Evolutionary conservation across 2,329 filamentous ascomycete species (phyloP).

Genomic region (Lachnellula cervina): DNA sequence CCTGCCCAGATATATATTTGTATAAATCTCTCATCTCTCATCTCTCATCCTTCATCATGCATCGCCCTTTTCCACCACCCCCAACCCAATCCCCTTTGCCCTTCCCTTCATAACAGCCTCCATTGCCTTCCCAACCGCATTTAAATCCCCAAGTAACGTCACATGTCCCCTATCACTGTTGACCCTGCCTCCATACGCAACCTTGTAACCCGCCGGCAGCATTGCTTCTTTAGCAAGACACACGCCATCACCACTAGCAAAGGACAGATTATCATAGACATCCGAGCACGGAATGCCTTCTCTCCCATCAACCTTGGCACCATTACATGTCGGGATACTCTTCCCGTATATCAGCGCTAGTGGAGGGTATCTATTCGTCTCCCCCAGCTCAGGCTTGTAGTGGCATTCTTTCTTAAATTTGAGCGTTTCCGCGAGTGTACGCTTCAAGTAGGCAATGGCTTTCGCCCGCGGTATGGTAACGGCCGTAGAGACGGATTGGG

Average conservation of each 20-base stretch:
- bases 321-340: constrained; percentile 77
- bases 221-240: constrained; percentile 81
- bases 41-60: neutral
- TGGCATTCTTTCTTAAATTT: constrained; percentile 72
- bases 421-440: constrained; percentile 66
- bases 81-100: constrained; percentile 66
- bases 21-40: neutral
- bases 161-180: constrained; percentile 83
- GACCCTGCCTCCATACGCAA: constrained; percentile 69
- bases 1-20: no score
- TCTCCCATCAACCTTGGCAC: constrained; percentile 65
- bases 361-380: constrained; percentile 74
- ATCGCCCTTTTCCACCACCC: constrained; percentile 26
- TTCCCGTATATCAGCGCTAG: constrained; percentile 82
- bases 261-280: constrained; percentile 80
- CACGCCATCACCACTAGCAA: constrained; percentile 84
- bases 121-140: constrained; percentile 72
- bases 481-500: constrained; percentile 28
- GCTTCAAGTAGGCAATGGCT: constrained; percentile 61
- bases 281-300: constrained; percentile 73
- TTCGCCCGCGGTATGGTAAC: constrained; percentile 32
- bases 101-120: constrained; percentile 63
- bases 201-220: constrained; percentile 73
- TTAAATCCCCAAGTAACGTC: constrained; percentile 77
- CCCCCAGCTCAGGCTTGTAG: constrained; percentile 54